These are phyloP conservation scores for Wickerhamiella kurtzmanii DNA, from an alignment of 805 yeast species.

Conservation along the genomic window DNA sequence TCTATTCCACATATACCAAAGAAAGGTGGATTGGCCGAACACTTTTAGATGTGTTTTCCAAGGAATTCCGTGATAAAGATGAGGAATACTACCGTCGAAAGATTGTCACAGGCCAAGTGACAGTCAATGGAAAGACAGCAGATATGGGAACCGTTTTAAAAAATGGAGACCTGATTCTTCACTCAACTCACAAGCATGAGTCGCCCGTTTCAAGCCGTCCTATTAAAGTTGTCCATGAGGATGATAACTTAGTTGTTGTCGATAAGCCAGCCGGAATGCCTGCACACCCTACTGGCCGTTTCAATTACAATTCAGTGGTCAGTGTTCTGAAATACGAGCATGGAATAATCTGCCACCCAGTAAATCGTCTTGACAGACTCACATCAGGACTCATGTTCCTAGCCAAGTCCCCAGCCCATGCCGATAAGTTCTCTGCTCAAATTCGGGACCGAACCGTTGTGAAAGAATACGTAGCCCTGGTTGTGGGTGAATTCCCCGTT, in stretches of 20 bases:
- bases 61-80: conserved; percentile 73
- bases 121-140: conserved; percentile 56
- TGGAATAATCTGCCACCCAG: conserved; percentile 60
- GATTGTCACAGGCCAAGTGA: conserved; percentile 65
- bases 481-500: conserved; percentile 73
- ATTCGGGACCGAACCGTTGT: conserved; percentile 53
- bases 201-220: conserved; percentile 57
- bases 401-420: conserved; percentile 68
- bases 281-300: conserved; percentile 86
- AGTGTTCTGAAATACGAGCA: conserved; percentile 61
- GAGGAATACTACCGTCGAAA: conserved; percentile 49
- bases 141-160: conserved; percentile 47
- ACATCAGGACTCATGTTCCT: conserved; percentile 91
- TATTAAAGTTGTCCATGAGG: conserved; percentile 56
- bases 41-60: conserved; percentile 62
- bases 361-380: conserved; percentile 77
- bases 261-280: conserved; percentile 95
- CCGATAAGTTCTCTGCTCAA: conserved; percentile 61
- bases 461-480: conserved; percentile 80
- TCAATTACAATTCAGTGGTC: conserved; percentile 67
- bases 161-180: conserved; percentile 75
- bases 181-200: conserved; percentile 76
- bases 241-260: conserved; percentile 63
- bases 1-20: conserved; percentile 85
- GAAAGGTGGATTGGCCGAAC: conserved; percentile 81